Evolutionary conservation across 805 yeast genomes (phyloP), one percentile per base, ranked within the genome.

Genomic region (Jamesozyma spencerorum): DNA sequence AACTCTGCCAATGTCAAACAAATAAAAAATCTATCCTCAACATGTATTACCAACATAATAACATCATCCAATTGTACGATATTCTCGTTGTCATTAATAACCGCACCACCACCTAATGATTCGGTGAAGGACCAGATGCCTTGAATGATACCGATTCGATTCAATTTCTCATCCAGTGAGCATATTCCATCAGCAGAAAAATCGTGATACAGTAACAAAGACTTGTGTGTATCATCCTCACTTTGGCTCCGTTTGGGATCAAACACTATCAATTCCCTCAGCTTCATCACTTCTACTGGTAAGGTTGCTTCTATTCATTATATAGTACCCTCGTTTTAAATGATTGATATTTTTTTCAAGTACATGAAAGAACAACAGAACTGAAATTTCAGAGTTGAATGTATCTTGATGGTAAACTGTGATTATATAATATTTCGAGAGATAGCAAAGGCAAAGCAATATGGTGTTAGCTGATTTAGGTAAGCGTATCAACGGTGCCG

Each of bases 391-490:
- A 29, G 33, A 14, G 26, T 10, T 22, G 10, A 10, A 22, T 22
- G 26, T 22, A 10, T 22, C 26, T 22, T 22, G 10, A 22, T 10
- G 22, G 28, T 20, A 17, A 12, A n/a, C 4, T 18, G 18, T 6
- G n/a, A 27, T 12, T 4, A 19, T 12, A 18, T 12, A 5, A 10
- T 13, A 15, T 22, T 22, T 22, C 26, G 10, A 22, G 10, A 22
- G 26, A 10, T n/a, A 22, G 6, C 26, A 22, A 22, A 10, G 26
- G 10, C 26, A 22, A 5, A 2, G 19, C 17, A 22, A 18, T 14
- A 83, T 82, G 90, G 90, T 82, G 56, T 70, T 82, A 49, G 86
- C 87, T 34, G 92, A 83, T 61, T 66, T 83, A 44, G 92, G 94
- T 26, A 70, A 79, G 54, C 74, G 85, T 50, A 81, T 83, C 60